Evolutionary conservation across 2,329 filamentous ascomycete species (phyloP).

Genomic region (Penicillium nordicum): DNA sequence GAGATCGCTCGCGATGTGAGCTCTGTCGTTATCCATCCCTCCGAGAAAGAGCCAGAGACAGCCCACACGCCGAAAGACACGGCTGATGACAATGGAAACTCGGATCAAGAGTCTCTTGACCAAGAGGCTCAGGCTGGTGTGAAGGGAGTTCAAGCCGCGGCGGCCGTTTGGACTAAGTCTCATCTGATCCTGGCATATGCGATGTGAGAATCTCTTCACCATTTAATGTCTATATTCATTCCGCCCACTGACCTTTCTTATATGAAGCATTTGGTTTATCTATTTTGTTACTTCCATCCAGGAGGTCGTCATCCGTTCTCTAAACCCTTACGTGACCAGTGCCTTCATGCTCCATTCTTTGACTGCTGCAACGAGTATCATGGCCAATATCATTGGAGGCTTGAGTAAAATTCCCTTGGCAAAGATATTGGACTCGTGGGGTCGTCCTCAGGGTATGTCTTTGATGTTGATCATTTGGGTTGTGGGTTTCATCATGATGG

Average conservation of each 20-base stretch:
- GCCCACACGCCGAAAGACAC: neutral
- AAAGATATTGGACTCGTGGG: conserved; percentile 20
- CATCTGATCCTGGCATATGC: conserved; percentile 11
- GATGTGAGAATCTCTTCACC: neutral
- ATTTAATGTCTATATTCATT: neutral
- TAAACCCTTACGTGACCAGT: conserved; percentile 16
- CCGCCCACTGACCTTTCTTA: neutral
- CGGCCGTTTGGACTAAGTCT: conserved; percentile 10
- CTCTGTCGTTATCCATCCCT: neutral
- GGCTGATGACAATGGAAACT: neutral
- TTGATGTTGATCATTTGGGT: conserved; percentile 12
- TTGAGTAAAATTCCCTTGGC: conserved; percentile 15
- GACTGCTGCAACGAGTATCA: conserved; percentile 10
- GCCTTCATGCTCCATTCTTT: conserved; percentile 13
- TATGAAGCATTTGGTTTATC: conserved; percentile 12
- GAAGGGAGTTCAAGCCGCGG: conserved; percentile 8
- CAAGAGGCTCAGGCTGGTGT: conserved; percentile 14
- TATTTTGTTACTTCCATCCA: conserved; percentile 16
- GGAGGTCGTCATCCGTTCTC: conserved; percentile 10
- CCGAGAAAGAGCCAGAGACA: neutral
- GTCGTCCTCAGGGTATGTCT: conserved; percentile 12
- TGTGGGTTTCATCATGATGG: conserved; percentile 58
- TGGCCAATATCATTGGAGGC: conserved; percentile 9
- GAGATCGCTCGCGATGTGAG: neutral
- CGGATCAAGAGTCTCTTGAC: conserved; percentile 7